Evolutionary conservation across 1,284 basidiomycete species (phyloP).

Genomic region (Caloboletus inedulis): DNA sequence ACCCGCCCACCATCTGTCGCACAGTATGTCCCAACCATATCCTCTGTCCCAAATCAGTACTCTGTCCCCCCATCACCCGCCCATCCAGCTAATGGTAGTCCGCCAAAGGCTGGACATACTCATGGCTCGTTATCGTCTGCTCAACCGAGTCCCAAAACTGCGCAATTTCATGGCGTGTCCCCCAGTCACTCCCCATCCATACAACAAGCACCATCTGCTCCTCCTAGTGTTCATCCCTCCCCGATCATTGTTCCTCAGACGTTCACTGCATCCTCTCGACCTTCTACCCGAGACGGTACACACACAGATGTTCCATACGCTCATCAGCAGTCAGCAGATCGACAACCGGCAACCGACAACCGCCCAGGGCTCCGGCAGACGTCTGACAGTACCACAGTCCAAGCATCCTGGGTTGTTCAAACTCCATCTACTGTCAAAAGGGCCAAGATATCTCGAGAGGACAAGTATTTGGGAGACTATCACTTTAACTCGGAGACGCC

Average conservation of each 20-base stretch:
- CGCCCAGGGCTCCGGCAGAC: conserved; percentile 15
- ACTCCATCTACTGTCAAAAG: conserved; percentile 23
- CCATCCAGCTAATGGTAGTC: conserved; percentile 14
- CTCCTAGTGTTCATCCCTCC: conserved; percentile 21
- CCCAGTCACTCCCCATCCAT: conserved; percentile 6
- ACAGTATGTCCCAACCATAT: conserved; percentile 14
- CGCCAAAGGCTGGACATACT: conserved; percentile 14
- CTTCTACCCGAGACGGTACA: conserved; percentile 25
- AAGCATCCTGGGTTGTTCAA: conserved; percentile 35
- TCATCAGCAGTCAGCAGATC: conserved; percentile 16
- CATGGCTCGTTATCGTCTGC: conserved; percentile 14
- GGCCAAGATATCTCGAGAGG: conserved; percentile 23
- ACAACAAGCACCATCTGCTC: conserved; percentile 22
- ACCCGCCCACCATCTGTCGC: conserved; percentile 27
- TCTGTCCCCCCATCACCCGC: conserved; percentile 23
- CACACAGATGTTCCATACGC: conserved; percentile 7
- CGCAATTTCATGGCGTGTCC: conserved; percentile 21
- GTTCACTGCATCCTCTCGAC: conserved; percentile 25
- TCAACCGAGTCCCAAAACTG: conserved; percentile 28
- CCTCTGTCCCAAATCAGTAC: conserved; percentile 17
- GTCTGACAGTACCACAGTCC: conserved; percentile 24
- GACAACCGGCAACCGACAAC: conserved; percentile 9
- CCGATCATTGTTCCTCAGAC: conserved; percentile 21
- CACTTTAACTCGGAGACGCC: conserved; percentile 23
- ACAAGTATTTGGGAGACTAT: conserved; percentile 30